Evolutionary conservation across 108 stramenopile species (phyloP).

Genomic region (Skeletonema tropicum): DNA sequence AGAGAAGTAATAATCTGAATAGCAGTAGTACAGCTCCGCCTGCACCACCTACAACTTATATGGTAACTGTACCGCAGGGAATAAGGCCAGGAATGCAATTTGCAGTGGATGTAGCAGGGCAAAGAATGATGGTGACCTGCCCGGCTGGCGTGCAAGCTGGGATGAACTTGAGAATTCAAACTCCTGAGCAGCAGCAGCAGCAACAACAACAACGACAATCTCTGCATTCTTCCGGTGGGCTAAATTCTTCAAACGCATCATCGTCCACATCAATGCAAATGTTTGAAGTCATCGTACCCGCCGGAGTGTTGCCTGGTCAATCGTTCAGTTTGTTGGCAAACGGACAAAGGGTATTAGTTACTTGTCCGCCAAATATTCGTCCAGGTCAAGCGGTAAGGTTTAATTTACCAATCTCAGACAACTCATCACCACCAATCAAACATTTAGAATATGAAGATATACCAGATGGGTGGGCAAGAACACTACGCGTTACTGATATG

Average conservation of each 20-base stretch:
- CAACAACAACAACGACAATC: conserved; percentile 3
- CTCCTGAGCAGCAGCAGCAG: conserved; percentile 53
- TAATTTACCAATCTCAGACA: conserved; percentile 74
- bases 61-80: conserved; percentile 83
- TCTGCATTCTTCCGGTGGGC: neutral
- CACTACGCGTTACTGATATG: conserved; percentile 82
- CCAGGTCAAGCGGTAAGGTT: conserved; percentile 92
- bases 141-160: conserved; percentile 79
- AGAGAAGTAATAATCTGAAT: neutral
- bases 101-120: conserved; percentile 78
- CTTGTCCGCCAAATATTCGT: conserved; percentile 85
- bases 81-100: conserved; percentile 85
- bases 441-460: conserved; percentile 73
- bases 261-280: conserved; percentile 63
- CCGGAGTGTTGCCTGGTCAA: conserved; percentile 82
- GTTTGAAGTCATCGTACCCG: conserved; percentile 88
- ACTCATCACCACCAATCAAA: conserved; percentile 32
- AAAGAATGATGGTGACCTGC: conserved; percentile 82
- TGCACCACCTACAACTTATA: conserved; percentile 63
- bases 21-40: conserved; percentile 26
- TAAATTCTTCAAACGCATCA: neutral
- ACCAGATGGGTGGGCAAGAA: conserved; percentile 86
- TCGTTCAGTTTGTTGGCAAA: conserved; percentile 89
- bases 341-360: conserved; percentile 91
- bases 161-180: conserved; percentile 82